Evolutionary conservation across 257 asterid genomes (phyloP).

Genomic region (Capsicum pubescens): DNA sequence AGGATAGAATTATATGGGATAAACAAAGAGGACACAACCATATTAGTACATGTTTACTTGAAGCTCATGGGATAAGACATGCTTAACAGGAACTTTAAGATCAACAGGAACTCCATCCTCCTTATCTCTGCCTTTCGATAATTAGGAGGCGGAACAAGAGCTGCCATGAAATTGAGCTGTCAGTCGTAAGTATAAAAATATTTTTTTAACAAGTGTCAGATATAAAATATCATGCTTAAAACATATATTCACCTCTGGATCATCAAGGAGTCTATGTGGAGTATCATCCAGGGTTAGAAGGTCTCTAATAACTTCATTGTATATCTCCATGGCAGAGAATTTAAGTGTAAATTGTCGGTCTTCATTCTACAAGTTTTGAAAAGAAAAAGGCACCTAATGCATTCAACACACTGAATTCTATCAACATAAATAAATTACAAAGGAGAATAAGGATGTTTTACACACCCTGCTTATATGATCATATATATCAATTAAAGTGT

Average conservation of each 20-base stretch:
- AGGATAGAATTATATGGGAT: slow-evolving; percentile 27
- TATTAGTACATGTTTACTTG: slow-evolving; percentile 60
- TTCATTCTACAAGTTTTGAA: slow-evolving; percentile 34
- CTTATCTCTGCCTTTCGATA: slow-evolving; percentile 73
- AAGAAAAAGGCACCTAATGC: neutral
- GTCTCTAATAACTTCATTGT: slow-evolving; percentile 90
- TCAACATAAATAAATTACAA: neutral
- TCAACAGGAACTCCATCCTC: slow-evolving; percentile 86
- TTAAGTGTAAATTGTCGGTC: slow-evolving; percentile 61
- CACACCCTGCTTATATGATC: slow-evolving; percentile 51
- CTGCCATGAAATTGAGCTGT: slow-evolving; percentile 43
- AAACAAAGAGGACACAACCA: slow-evolving; percentile 34
- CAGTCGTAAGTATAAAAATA: neutral
- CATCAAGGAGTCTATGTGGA: slow-evolving; percentile 88
- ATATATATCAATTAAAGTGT: slow-evolving; percentile 59
- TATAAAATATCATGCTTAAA: neutral
- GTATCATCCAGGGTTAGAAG: slow-evolving; percentile 64
- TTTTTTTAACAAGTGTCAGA: neutral
- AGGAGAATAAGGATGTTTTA: neutral
- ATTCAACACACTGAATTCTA: neutral
- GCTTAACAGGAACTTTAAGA: slow-evolving; percentile 90
- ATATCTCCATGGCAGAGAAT: slow-evolving; percentile 96
- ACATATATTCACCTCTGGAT: too few species aligned
- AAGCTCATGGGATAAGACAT: slow-evolving; percentile 92
- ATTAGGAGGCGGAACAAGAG: slow-evolving; percentile 67